Evolutionary conservation across 805 yeast genomes (phyloP), one percentile per base, ranked within the genome.

Genomic region (Lipomyces yamanashiensis): DNA sequence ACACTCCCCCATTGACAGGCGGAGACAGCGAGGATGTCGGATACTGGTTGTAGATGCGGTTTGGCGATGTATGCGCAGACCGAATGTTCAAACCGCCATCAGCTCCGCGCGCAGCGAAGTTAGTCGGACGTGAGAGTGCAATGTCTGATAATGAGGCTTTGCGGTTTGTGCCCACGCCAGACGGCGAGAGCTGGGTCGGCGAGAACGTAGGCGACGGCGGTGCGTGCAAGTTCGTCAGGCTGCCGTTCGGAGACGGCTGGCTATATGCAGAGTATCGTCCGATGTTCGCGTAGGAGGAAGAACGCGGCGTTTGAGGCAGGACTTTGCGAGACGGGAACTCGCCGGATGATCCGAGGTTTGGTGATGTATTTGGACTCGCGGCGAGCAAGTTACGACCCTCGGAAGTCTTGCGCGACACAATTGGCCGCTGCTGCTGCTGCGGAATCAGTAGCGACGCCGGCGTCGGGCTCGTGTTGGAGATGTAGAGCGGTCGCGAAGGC

Each of bases 191-290:
- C 19, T 33, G 41, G 15, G 4, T 15, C 13, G 56, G 34, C 8
- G 41, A 19, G 2, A 44, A n/a, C 40, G 41, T n/a, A 21, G 57
- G 59, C 33, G 63, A 21, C 23, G 57, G 48, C 33, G 50, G 55
- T 15, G 58, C 43, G 15, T 48, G 63, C 19, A 59, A 10, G 33
- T 45, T 54, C 33, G 58, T 36, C 40, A 40, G 33, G 15, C 63
- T 54, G 7, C 59, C 58, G 37, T 43, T 54, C 15, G 53, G 58
- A 8, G 63, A 59, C 7, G 53, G n/a, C 4, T 44, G 36, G 7
- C 51, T 17, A n/a, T 61, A 55, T n/a, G n/a, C 45, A 6, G 60
- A 7, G 39, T 45, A 61, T 36, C 60, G 45, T n/a, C 49, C 60
- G 12, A 43, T 37, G 21, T 33, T 49, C n/a, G 43, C 54, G 37